Evolutionary conservation across 2,329 filamentous ascomycete species (phyloP).

Genomic region (Sporothrix inflata): DNA sequence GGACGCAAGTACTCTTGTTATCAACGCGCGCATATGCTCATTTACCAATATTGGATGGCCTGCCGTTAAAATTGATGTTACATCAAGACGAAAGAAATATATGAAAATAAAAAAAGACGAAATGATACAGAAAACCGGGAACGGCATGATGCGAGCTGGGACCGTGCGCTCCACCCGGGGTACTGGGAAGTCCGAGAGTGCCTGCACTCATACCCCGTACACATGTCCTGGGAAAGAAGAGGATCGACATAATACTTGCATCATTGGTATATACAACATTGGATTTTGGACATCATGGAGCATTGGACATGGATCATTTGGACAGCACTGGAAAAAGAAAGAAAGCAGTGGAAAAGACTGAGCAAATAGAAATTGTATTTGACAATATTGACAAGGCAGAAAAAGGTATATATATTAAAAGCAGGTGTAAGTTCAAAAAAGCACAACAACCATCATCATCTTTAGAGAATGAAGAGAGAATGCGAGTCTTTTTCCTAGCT

Average conservation of each 20-base stretch:
- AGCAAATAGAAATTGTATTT: slow-evolving; percentile 24
- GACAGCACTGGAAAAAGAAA: not conserved
- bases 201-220: not conserved
- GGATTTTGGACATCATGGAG: not conserved
- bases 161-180: not conserved
- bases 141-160: not conserved
- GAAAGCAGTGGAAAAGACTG: not conserved
- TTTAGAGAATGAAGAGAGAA: not conserved
- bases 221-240: not conserved
- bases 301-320: not conserved
- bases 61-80: not conserved
- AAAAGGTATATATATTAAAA: slow-evolving; percentile 3
- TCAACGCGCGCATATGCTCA: not conserved
- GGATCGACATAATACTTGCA: not conserved
- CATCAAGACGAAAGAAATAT: not conserved
- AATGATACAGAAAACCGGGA: not conserved
- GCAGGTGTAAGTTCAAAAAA: not conserved
- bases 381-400: not conserved
- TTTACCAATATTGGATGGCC: not conserved
- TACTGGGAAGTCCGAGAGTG: not conserved
- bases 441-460: not conserved
- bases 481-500: not conserved
- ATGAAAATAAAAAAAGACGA: not conserved
- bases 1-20: not conserved
- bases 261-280: not conserved